Evolutionary conservation across 345 rosid genomes (phyloP), one percentile per base, ranked within the genome.

Genomic region (Hypericum androsaemum): DNA sequence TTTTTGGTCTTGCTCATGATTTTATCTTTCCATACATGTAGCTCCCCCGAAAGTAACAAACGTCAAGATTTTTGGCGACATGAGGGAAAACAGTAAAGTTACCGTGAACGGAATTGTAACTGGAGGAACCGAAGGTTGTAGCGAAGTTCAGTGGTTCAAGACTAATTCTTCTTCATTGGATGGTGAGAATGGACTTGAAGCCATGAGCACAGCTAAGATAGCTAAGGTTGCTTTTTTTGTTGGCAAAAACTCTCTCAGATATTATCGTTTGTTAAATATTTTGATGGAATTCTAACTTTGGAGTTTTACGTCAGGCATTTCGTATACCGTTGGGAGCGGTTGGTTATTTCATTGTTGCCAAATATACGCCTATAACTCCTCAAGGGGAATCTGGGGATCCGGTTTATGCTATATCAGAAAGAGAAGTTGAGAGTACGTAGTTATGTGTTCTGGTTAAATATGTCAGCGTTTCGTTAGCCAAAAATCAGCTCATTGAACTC

Each of bases 61-160:
- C 72, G 82, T 87, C 47, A 87, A 79, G 81, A 81, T 90, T 65
- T 70, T 80, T 67, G 98, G 98, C 2, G 92, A 90, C 62, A 50
- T 87, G 64, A 81, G 71, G 68, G 98, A 90, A 72, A 90, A 75
- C 70, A 87, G 82, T 71, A 90, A 84, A 76, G 63, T 87, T 63
- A 84, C 92, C 42, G 88, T 84, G 59, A 77, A 78, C 22, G 96
- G 96, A 49, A 57, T 40, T 69, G 92, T 87, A 64, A 77, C 86
- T 16, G 95, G 98, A 56, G 98, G 98, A 69, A 74, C 86, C 58
- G 98, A 90, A 74, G 80, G 80, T 76, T 84, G 89, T 37, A 90
- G 98, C 74, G 84, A 80, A 78, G 96, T 90, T 60, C 98, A 90
- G 53, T 90, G 98, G 98, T 84, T 84, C 66, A 87, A 84, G 76